Evolutionary conservation across 495 filamentous ascomycete genomes (phyloP), one percentile per base, ranked within the genome.

Genomic region (Parathielavia appendiculata): DNA sequence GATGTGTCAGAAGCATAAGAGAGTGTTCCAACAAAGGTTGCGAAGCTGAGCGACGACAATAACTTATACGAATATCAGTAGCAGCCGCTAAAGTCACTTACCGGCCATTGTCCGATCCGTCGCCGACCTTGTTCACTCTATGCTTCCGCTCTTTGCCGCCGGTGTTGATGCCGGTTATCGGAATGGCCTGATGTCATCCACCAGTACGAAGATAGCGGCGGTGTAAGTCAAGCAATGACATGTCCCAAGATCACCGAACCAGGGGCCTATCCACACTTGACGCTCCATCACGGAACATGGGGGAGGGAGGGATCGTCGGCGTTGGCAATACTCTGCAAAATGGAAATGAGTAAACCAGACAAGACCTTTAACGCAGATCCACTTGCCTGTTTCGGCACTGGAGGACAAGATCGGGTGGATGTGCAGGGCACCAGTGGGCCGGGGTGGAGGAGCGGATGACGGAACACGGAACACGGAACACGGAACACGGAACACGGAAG

Each of bases 391-490:
- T 56, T 47, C 20, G 43, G 39, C 11, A 16, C 13, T 48, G 1
- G 32, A 3, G 34, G 16, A 7, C 14, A n/a, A 47, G 19, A 44
- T 8, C 16, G 12, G 26, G 50, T 52, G 50, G 50, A 50, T 12
- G 35, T 23, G 17, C 16, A 43, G 14, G 10, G 41, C 17, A 23
- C 8, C 1, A 5, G 19, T 17, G 30, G 22, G 13, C 47, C 52
- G 57, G 57, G 54, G 39, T 59, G 62, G 65, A 65, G 58, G 54
- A 45, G 48, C 64, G 62, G 63, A 61, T 46, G 13, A 32, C 61
- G 61, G 62, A 65, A 60, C 34, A 35, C 64, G 64, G 62, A 63
- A 60, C 35, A 57, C 47, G 61, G 58, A 63, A 63, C 34, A 36
- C 65, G 65, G 62, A 63, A 58, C 35, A 57, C 47, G 61, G 58